phyloP scores from a whole-genome alignment of 163 green algal species.

The Scenedesmus sp. region DNA sequence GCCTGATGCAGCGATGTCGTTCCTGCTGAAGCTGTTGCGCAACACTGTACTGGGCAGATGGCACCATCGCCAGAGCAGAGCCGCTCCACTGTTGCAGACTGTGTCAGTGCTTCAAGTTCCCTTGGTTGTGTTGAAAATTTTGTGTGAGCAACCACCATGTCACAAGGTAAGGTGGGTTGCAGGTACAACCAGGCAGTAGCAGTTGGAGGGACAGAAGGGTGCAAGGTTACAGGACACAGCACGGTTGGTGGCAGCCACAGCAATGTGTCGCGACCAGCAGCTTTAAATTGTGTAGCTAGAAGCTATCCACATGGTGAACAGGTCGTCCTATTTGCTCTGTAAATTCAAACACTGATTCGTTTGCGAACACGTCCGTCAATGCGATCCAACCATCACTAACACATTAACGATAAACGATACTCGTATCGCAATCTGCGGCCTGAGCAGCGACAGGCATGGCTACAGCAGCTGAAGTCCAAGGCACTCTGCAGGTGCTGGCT shows the following conservation, averaged over 20 bases:
- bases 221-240: background rate
- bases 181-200: background rate
- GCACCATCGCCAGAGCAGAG: no score
- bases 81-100: no score
- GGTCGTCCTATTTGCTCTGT: background rate
- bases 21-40: no score
- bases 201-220: background rate
- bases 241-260: background rate
- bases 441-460: background rate
- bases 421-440: background rate
- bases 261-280: background rate
- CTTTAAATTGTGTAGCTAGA: background rate
- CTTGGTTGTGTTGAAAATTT: background rate
- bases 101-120: no score
- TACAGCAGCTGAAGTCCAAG: conserved; percentile 27
- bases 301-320: background rate
- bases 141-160: no score
- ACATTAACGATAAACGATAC: background rate
- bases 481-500: conserved; percentile 32
- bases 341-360: background rate
- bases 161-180: no score
- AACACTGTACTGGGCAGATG: no score
- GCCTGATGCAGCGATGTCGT: background rate
- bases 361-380: background rate
- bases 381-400: background rate